Base-by-base conservation (phyloP, 2,329 filamentous ascomycete species). In the Corniculantispora saksenae region DNA sequence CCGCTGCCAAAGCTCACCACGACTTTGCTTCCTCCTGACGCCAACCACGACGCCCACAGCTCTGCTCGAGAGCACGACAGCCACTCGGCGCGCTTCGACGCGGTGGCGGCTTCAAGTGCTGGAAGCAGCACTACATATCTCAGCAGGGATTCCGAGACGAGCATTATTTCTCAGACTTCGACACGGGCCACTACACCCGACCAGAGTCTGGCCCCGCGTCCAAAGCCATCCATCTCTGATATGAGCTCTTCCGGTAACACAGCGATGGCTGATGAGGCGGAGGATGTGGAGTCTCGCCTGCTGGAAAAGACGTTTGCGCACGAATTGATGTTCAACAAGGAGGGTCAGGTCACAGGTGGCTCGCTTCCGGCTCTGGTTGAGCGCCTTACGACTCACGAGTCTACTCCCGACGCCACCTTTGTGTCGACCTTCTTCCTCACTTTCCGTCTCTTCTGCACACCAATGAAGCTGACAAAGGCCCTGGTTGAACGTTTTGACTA, bases 371-470 rank as follows among this genome's bases (percentile, higher is more conserved):
- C 95, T 2, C 82, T 99, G 32, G 90, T 99, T n/a, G 95, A 99
- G 81, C 90, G 93, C 68, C 86, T 99, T 50, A 98, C 95, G 0
- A 93, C 92, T 0, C 93, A 97, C 74, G 93, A 97, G 75, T 91
- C 93, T 0, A 97, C 94, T 0, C 95, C 95, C 0, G 94, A 98
- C 74, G 88, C 92, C 21, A 87, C 92, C 73, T 98, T 98, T 71
- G 92, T 97, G 50, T 94, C 93, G 3, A 93, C 95, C 0, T 98
- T 99, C 74, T 98, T 96, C 75, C 88, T 98, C 32, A 99, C 95
- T 0, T 99, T 99, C 80, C 88, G 95, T 61, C 86, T 97, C 13
- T 99, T 99, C 74, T 93, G 93, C 68, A 91, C 91, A 0, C 93
- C 95, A 0, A 75, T 85, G 8, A 88, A 92, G 67, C 86, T 99